These are phyloP conservation scores for Penicillium argentinense DNA, from an alignment of 495 filamentous ascomycete genomes.

Conservation along the genomic window DNA sequence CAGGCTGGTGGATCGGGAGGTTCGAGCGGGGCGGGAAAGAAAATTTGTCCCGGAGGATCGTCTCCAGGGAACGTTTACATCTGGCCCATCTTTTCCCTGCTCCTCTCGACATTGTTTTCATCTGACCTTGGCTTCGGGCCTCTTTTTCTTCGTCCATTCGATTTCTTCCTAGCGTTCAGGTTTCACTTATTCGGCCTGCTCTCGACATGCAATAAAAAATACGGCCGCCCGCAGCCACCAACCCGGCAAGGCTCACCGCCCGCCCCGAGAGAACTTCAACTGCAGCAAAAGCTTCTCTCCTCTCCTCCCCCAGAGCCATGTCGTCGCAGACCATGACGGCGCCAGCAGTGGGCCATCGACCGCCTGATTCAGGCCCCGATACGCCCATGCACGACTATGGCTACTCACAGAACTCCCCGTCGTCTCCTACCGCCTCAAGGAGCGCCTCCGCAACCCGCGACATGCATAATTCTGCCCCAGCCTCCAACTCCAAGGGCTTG, in stretches of 20 bases:
- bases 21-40: conserved; percentile 31
- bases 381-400: conserved; percentile 44
- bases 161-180: background rate
- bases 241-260: conserved; percentile 33
- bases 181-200: too few relatives aligned
- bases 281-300: conserved; percentile 30
- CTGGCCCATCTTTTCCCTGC: too few relatives aligned
- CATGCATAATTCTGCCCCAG: conserved; percentile 47
- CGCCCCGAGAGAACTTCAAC: conserved; percentile 32
- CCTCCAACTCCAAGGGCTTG: conserved; percentile 36
- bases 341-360: conserved; percentile 53
- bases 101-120: conserved; percentile 4
- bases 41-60: conserved; percentile 32
- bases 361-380: conserved; percentile 46
- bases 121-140: background rate
- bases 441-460: conserved; percentile 49
- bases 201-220: conserved; percentile 4
- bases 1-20: conserved; percentile 26
- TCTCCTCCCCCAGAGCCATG: conserved; percentile 42
- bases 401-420: conserved; percentile 31
- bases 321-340: conserved; percentile 60
- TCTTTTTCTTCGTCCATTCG: background rate
- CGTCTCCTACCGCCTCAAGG: conserved; percentile 35
- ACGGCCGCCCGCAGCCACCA: conserved; percentile 29
- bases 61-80: conserved; percentile 7